These are phyloP conservation scores for Lachnellula suecica DNA, from an alignment of 2,329 filamentous ascomycete genomes.

Conservation along the genomic window DNA sequence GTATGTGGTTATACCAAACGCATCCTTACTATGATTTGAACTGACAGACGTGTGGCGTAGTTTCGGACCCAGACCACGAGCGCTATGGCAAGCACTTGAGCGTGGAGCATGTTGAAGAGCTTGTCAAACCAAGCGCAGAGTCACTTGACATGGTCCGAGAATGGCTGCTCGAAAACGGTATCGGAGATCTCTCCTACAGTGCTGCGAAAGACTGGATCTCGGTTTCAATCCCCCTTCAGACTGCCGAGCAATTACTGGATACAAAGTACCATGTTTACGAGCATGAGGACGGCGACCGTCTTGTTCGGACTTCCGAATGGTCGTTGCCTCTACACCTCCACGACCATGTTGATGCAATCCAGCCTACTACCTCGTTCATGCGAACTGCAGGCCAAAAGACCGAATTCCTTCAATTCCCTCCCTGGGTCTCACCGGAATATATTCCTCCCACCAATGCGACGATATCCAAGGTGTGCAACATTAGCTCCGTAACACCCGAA, in stretches of 20 bases:
- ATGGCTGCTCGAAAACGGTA: slow-evolving; percentile 55
- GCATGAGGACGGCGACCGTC: slow-evolving; percentile 28
- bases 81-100: slow-evolving; percentile 56
- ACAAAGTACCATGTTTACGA: slow-evolving; percentile 36
- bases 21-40: neutral
- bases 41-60: slow-evolving; percentile 25
- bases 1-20: no score
- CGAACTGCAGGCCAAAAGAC: slow-evolving; percentile 39
- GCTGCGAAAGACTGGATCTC: slow-evolving; percentile 58
- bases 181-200: slow-evolving; percentile 42
- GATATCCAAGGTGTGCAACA: slow-evolving; percentile 61
- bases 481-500: slow-evolving; percentile 16
- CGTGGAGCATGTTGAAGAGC: slow-evolving; percentile 48
- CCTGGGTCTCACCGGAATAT: neutral
- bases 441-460: slow-evolving; percentile 3
- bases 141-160: slow-evolving; percentile 51
- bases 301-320: slow-evolving; percentile 26
- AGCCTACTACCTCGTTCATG: slow-evolving; percentile 16
- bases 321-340: slow-evolving; percentile 42
- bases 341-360: slow-evolving; percentile 42
- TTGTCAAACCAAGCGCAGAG: slow-evolving; percentile 52
- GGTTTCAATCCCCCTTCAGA: slow-evolving; percentile 43
- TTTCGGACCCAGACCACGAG: slow-evolving; percentile 51
- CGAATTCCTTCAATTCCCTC: neutral
- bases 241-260: slow-evolving; percentile 38